Percentiles rank a stretch among this genome's conserved stretches.
These are phyloP conservation scores for Ogataea polymorpha DNA, from an alignment of 805 yeast genomes.

Conservation along the genomic window DNA sequence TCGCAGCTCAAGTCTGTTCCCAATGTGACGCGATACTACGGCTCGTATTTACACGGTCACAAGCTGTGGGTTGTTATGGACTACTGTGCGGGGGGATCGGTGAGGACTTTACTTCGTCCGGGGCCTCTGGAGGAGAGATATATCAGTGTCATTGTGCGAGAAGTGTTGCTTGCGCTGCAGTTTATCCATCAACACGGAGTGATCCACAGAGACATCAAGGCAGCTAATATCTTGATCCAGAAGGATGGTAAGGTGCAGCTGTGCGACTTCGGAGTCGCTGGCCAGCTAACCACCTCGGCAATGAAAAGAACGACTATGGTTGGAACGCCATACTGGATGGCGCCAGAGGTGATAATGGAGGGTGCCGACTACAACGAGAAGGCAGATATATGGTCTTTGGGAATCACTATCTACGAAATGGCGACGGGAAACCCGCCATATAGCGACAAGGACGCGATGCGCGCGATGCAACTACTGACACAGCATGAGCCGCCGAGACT, in stretches of 20 bases:
- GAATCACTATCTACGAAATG: constrained; percentile 89
- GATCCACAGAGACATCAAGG: constrained; percentile 93
- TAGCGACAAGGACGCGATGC: constrained; percentile 88
- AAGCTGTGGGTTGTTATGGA: constrained; percentile 97
- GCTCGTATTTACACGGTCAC: constrained; percentile 83
- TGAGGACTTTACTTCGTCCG: constrained; percentile 78
- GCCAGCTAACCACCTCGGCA: constrained; percentile 73
- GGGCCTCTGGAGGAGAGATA: constrained; percentile 85
- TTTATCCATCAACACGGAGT: constrained; percentile 87
- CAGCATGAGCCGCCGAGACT: constrained; percentile 92
- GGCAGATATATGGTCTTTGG: constrained; percentile 97
- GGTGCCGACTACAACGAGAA: constrained; percentile 83
- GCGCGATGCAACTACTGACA: constrained; percentile 93
- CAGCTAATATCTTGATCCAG: constrained; percentile 83
- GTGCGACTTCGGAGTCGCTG: constrained; percentile 99
- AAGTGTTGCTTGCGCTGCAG: constrained; percentile 69
- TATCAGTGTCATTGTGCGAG: constrained; percentile 81
- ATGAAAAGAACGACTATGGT: constrained; percentile 91
- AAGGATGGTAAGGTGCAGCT: constrained; percentile 87
- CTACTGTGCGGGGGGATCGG: constrained; percentile 93
- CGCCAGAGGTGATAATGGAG: constrained; percentile 95
- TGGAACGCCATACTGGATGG: constrained; percentile 98
- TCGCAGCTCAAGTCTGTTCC: constrained; percentile 79
- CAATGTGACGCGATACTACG: constrained; percentile 91
- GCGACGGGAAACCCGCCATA: constrained; percentile 98